These are phyloP conservation scores for Cordyceps farinosa DNA, from an alignment of 2,329 filamentous ascomycete species.

Conservation along the genomic window DNA sequence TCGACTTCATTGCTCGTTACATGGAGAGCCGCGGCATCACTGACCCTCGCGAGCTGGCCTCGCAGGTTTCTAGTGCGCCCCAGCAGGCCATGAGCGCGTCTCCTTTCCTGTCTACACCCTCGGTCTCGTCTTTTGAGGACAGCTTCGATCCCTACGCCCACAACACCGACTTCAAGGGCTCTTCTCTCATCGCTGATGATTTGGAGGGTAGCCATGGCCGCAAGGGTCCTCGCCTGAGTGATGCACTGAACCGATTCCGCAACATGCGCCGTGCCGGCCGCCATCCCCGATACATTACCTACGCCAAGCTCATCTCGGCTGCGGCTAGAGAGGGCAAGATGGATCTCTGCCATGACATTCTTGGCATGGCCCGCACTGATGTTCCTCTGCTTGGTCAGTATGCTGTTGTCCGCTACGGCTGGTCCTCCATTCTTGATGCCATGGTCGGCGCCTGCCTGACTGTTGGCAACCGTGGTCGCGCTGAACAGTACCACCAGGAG, in stretches of 20 bases:
- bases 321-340: conserved; percentile 82
- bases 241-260: conserved; percentile 78
- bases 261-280: conserved; percentile 91
- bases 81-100: conserved; percentile 44
- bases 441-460: conserved; percentile 93
- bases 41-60: conserved; percentile 52
- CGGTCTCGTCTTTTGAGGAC: conserved; percentile 67
- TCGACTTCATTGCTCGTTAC: conserved; percentile 63
- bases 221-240: conserved; percentile 69
- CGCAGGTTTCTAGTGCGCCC: conserved; percentile 42
- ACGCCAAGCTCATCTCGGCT: conserved; percentile 89
- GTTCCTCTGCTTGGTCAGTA: conserved; percentile 83
- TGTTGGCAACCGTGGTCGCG: conserved; percentile 73
- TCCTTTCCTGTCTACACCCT: conserved; percentile 51
- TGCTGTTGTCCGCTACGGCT: conserved; percentile 84
- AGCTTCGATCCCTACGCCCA: conserved; percentile 87
- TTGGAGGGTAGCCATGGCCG: conserved; percentile 77
- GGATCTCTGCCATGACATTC: conserved; percentile 78
- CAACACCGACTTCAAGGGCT: conserved; percentile 90
- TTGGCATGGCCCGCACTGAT: conserved; percentile 84
- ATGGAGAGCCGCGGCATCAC: conserved; percentile 54
- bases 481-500: conserved; percentile 86
- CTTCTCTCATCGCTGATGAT: conserved; percentile 82
- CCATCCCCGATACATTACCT: conserved; percentile 93
- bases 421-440: conserved; percentile 92